These are phyloP conservation scores for Candolleomyces eurysporus DNA, from an alignment of 768 basidiomycete genomes.

Conservation along the genomic window DNA sequence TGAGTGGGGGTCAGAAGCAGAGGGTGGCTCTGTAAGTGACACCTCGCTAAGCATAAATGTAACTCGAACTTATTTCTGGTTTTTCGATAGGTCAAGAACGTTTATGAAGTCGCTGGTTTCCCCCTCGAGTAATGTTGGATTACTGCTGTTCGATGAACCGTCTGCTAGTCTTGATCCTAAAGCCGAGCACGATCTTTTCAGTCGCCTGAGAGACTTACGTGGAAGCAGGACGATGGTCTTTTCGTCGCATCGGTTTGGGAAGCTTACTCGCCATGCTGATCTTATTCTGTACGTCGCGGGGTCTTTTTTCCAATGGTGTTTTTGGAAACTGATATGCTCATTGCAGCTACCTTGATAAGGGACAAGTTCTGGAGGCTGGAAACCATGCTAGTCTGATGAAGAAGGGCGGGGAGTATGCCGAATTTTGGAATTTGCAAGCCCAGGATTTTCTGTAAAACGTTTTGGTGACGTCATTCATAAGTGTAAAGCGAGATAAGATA, in stretches of 20 bases:
- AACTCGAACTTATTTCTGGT: background rate
- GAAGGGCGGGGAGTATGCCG: slow-evolving; percentile 62
- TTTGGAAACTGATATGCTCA: background rate
- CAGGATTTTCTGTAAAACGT: slow-evolving; percentile 53
- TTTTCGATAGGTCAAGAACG: slow-evolving; percentile 45
- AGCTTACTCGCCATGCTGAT: slow-evolving; percentile 68
- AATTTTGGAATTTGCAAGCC: slow-evolving; percentile 73
- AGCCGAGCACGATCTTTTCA: slow-evolving; percentile 77
- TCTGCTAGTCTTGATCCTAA: slow-evolving; percentile 72
- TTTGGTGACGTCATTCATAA: too few relatives aligned
- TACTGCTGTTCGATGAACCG: slow-evolving; percentile 70
- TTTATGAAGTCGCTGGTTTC: slow-evolving; percentile 69
- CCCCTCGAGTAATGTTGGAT: slow-evolving; percentile 43
- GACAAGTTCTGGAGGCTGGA: slow-evolving; percentile 59
- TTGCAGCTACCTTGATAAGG: slow-evolving; percentile 68
- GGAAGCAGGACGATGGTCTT: slow-evolving; percentile 79
- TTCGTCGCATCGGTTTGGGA: slow-evolving; percentile 72
- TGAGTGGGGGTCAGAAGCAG: slow-evolving; percentile 67
- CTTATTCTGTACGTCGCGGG: slow-evolving; percentile 52
- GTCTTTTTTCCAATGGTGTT: background rate
- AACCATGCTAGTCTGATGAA: slow-evolving; percentile 61
- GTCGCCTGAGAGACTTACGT: slow-evolving; percentile 59
- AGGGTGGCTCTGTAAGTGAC: slow-evolving; percentile 63
- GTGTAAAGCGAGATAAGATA: slow-evolving; percentile 14
- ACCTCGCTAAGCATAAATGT: too few relatives aligned